phyloP scores from a whole-genome alignment of 306 rosid genomes.

The Nissolia schottii region DNA sequence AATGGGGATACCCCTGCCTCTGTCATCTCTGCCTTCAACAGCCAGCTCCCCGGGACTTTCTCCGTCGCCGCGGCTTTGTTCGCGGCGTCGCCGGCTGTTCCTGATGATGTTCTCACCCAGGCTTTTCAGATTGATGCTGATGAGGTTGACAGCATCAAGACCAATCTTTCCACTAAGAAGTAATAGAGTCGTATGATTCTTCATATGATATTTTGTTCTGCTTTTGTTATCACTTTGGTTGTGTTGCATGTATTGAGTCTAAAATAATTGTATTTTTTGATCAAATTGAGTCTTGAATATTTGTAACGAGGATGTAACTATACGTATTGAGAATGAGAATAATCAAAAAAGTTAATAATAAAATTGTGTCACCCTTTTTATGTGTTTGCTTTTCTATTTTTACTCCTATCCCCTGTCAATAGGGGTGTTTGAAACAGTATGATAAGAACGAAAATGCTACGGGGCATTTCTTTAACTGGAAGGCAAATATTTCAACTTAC shows the following conservation, averaged over 20 bases:
- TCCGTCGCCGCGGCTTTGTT: conserved; percentile 42
- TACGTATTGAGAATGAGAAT: not conserved
- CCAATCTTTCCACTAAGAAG: conserved; percentile 51
- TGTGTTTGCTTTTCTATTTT: not conserved
- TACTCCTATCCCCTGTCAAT: too few species aligned
- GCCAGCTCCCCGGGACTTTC: conserved; percentile 53
- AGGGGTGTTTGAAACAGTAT: not conserved
- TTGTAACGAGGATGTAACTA: not conserved
- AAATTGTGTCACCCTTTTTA: not conserved
- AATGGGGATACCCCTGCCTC: conserved; percentile 40
- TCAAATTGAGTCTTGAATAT: not conserved
- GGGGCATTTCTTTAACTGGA: not conserved
- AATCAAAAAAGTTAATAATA: not conserved
- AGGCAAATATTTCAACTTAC: not conserved
- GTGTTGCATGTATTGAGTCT: not conserved
- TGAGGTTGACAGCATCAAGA: conserved; percentile 32
- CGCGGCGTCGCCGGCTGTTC: conserved; percentile 35
- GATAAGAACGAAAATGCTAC: too few species aligned
- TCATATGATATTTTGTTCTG: not conserved
- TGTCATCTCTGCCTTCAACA: conserved; percentile 41
- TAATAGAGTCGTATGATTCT: not conserved
- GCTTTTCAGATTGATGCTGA: conserved; percentile 42
- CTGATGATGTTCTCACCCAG: conserved; percentile 35
- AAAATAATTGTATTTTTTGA: conserved; percentile 20
- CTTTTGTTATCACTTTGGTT: not conserved